Conservation (phyloP, 2,329 filamentous ascomycete species). For the Amauroascus verrucosus region DNA sequence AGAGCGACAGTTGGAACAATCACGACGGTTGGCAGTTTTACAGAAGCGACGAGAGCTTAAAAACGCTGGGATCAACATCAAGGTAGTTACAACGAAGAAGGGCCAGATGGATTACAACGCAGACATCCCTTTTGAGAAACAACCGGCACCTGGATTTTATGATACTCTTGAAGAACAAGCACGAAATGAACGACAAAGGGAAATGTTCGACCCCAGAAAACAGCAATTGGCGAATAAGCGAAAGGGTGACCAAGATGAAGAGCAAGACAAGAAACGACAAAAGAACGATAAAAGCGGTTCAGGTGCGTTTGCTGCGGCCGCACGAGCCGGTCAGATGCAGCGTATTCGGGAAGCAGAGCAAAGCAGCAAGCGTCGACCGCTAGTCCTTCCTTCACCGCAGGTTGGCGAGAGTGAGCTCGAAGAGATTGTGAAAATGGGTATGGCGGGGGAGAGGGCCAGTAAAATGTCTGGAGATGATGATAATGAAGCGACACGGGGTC, state of each 20-base stretch:
- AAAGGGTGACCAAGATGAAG: conserved; percentile 82
- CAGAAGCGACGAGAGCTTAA: conserved; percentile 96
- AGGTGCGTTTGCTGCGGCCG: conserved; percentile 71
- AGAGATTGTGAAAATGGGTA: conserved; percentile 97
- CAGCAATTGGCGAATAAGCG: conserved; percentile 82
- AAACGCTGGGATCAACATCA: conserved; percentile 96
- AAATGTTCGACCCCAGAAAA: conserved; percentile 83
- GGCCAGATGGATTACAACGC: conserved; percentile 99
- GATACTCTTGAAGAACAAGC: conserved; percentile 76
- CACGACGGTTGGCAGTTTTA: conserved; percentile 72
- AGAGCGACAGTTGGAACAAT: conserved; percentile 91
- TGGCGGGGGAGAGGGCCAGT: conserved; percentile 79
- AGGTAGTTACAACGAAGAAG: conserved; percentile 79
- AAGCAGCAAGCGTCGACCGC: conserved; percentile 75
- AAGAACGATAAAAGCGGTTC: conserved; percentile 78
- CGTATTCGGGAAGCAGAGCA: conserved; percentile 93
- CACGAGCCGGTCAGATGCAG: conserved; percentile 89
- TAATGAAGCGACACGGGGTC: conserved; percentile 70
- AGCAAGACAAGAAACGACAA: conserved; percentile 65
- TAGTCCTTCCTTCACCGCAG: conserved; percentile 81
- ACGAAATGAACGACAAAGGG: conserved; percentile 72
- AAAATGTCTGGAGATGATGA: conserved; percentile 65
- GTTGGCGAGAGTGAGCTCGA: conserved; percentile 88
- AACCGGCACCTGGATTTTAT: conserved; percentile 78
- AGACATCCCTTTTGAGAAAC: conserved; percentile 95